Conservation (phyloP, 2,329 filamentous ascomycete species). For the Aquanectria penicillioides region DNA sequence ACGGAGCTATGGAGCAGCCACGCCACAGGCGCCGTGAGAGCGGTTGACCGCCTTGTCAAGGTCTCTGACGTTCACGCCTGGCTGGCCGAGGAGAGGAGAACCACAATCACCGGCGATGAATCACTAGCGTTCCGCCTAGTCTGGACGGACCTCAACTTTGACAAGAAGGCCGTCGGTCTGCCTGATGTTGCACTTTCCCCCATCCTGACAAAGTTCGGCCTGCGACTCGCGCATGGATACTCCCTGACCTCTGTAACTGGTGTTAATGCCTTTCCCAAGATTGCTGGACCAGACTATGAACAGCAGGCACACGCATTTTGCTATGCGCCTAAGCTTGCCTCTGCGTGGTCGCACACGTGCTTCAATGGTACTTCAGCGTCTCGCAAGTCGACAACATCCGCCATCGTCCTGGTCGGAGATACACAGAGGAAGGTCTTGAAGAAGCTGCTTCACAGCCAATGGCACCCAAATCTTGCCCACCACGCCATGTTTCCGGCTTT, state of each 20-base stretch:
- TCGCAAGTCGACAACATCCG: conserved; percentile 38
- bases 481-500: conserved; percentile 50
- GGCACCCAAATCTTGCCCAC: conserved; percentile 39
- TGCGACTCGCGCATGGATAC: conserved; percentile 46
- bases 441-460: conserved; percentile 39
- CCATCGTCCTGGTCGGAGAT: conserved; percentile 44
- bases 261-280: conserved; percentile 40
- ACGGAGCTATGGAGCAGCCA: conserved; percentile 44
- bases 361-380: conserved; percentile 16
- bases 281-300: conserved; percentile 1
- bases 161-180: conserved; percentile 39
- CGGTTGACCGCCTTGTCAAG: conserved; percentile 16
- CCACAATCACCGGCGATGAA: conserved; percentile 17
- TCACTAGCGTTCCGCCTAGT: conserved; percentile 45
- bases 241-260: conserved; percentile 48
- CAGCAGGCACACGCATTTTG: conserved; percentile 45
- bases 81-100: conserved; percentile 35
- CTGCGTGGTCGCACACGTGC: conserved; percentile 47
- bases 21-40: conserved; percentile 29
- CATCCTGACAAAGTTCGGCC: conserved; percentile 42
- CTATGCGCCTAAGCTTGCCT: conserved; percentile 51
- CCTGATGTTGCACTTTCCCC: conserved; percentile 27
- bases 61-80: conserved; percentile 28
- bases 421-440: conserved; percentile 40
- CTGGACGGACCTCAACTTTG: conserved; percentile 38